Evolutionary conservation across 2,329 filamentous ascomycete genomes (phyloP).

Genomic region (Phialophora tarda): DNA sequence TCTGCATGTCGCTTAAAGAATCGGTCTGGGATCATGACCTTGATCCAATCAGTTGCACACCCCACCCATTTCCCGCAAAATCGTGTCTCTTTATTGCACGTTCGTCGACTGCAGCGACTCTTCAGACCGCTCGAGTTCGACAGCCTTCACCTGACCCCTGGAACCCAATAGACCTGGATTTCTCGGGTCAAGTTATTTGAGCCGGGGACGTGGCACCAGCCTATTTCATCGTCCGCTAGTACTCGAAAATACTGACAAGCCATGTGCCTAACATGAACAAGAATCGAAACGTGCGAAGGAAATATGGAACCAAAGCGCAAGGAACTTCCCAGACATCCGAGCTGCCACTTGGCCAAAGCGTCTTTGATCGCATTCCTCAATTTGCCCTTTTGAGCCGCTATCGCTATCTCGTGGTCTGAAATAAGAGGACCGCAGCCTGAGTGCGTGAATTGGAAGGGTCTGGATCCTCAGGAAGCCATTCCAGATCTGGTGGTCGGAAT

Average conservation of each 20-base stretch:
- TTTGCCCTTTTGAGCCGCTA: conserved; percentile 9
- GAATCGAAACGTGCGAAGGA: neutral
- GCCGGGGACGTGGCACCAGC: neutral
- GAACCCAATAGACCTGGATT: neutral
- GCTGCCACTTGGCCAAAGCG: neutral
- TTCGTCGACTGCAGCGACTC: neutral
- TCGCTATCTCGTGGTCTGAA: neutral
- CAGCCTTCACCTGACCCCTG: neutral
- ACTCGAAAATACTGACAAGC: neutral
- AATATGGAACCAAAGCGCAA: neutral
- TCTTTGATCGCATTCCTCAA: conserved; percentile 3
- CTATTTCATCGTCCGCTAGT: neutral
- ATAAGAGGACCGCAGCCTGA: neutral
- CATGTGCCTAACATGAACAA: neutral
- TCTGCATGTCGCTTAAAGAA: conserved; percentile 12
- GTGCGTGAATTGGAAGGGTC: neutral
- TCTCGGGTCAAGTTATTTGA: neutral
- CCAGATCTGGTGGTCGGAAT: conserved; percentile 13
- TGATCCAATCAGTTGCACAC: conserved; percentile 13
- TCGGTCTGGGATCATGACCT: conserved; percentile 22
- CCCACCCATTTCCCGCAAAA: neutral
- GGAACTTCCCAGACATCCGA: neutral
- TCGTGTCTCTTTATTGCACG: conserved; percentile 16
- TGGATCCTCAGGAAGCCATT: conserved; percentile 2
- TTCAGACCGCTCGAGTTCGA: conserved; percentile 10